These are phyloP conservation scores for Picea engelmannii DNA, from an alignment of 83 land plant genomes.

Conservation along the genomic window DNA sequence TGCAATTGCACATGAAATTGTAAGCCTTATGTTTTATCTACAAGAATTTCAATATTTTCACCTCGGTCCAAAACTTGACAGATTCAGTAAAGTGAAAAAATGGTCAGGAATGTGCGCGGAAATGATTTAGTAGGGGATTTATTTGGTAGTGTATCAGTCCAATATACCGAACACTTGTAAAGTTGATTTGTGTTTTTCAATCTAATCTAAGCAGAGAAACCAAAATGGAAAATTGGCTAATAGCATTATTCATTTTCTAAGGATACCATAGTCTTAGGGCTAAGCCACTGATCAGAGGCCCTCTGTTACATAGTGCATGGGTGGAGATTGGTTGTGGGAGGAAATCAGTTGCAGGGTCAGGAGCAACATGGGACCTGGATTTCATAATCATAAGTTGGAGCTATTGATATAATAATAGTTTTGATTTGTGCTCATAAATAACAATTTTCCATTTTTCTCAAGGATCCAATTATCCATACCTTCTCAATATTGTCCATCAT, in stretches of 20 bases:
- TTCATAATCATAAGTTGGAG: not conserved
- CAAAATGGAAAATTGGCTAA: too few relatives aligned
- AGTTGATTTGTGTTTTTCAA: too few relatives aligned
- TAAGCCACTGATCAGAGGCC: too few relatives aligned
- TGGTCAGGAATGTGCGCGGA: not conserved
- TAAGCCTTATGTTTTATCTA: conserved; percentile 84
- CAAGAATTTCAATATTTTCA: conserved; percentile 82
- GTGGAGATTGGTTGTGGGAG: too few relatives aligned
- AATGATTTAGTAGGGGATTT: not conserved
- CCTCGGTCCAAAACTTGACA: conserved; percentile 84
- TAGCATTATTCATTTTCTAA: too few relatives aligned
- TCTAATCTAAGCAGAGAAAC: too few relatives aligned
- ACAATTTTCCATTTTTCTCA: not conserved
- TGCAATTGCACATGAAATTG: conserved; percentile 70
- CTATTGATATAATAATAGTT: not conserved
- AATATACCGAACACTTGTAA: too few relatives aligned
- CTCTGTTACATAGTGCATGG: too few relatives aligned
- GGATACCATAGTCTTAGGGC: too few relatives aligned
- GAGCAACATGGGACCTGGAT: too few relatives aligned
- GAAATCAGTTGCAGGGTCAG: too few relatives aligned
- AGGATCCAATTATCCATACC: conserved; percentile 35
- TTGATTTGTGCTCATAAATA: not conserved
- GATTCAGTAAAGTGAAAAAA: not conserved
- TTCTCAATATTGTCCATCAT: conserved; percentile 93
- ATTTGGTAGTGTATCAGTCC: too few relatives aligned